Conservation (phyloP, 1,139 yeast genomes). For the Blastobotrys indianensis region DNA sequence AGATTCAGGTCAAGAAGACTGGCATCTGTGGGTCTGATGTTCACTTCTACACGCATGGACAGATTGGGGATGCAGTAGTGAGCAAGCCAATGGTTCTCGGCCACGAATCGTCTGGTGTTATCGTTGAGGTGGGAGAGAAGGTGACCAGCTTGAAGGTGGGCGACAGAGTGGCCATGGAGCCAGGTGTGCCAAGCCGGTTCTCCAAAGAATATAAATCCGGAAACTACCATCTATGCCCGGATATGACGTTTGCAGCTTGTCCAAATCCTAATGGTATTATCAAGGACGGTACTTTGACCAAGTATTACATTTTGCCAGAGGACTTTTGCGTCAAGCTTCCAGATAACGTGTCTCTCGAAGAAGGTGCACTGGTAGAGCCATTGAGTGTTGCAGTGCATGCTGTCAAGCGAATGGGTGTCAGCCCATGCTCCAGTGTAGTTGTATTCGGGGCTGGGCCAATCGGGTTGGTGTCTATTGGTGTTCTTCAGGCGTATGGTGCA, state of each 20-base stretch:
- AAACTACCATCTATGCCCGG: constrained; percentile 70
- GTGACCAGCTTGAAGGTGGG: constrained; percentile 42
- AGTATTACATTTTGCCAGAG: constrained; percentile 71
- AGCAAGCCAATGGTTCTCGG: constrained; percentile 42
- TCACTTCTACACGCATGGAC: constrained; percentile 75
- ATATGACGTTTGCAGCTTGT: constrained; percentile 87
- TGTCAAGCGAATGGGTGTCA: constrained; percentile 55
- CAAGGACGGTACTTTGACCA: constrained; percentile 58
- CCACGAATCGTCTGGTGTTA: constrained; percentile 67
- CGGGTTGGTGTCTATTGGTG: constrained; percentile 70
- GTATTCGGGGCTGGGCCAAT: constrained; percentile 94
- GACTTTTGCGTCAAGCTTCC: constrained; percentile 80
- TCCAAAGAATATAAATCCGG: constrained; percentile 72
- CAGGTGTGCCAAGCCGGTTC: constrained; percentile 75
- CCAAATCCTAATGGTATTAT: constrained; percentile 39
- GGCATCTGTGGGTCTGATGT: constrained; percentile 90
- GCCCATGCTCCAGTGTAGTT: constrained; percentile 67
- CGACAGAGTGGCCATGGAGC: constrained; percentile 59
- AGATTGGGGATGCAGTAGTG: constrained; percentile 50
- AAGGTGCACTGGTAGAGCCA: constrained; percentile 89
- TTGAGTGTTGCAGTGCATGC: constrained; percentile 84
- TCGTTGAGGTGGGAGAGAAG: constrained; percentile 57
- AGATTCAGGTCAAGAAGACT: constrained; percentile 67
- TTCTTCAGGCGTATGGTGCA: constrained; percentile 77
- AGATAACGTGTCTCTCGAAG: constrained; percentile 65